These are phyloP conservation scores for Bonia amplexicaulis DNA, from an alignment of 176 grass and related monocot genomes.

Conservation along the genomic window DNA sequence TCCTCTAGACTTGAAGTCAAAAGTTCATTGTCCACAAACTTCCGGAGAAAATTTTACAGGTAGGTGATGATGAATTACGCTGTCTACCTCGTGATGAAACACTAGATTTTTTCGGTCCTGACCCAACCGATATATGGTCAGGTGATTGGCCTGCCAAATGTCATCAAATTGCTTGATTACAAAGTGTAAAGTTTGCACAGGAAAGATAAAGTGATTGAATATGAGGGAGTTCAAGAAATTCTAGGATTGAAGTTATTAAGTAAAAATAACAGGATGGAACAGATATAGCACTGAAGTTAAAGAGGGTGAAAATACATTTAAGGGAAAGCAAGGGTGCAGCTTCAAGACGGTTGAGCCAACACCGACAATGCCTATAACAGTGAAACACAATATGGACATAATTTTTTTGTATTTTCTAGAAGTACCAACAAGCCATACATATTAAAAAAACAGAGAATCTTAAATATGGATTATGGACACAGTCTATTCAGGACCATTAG, in stretches of 20 bases:
- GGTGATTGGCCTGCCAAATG: conserved; percentile 57
- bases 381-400: neutral
- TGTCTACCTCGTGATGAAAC: conserved; percentile 37
- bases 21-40: conserved; percentile 90
- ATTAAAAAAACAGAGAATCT: neutral
- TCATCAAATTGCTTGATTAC: neutral
- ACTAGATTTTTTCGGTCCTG: conserved; percentile 44
- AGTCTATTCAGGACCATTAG: neutral
- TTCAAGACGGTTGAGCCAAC: neutral
- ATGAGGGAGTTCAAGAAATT: neutral
- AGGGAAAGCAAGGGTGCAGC: neutral
- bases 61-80: conserved; percentile 57
- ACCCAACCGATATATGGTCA: conserved; percentile 52
- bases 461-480: neutral
- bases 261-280: neutral
- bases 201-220: neutral
- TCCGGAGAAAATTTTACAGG: conserved; percentile 82
- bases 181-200: neutral
- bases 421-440: neutral
- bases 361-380: neutral
- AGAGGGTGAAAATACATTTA: neutral
- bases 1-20: conserved; percentile 74
- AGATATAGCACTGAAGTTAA: neutral
- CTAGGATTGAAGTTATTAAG: neutral
- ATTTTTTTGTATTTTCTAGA: neutral